phyloP scores from a whole-genome alignment of 1,139 yeast species.

The Pichia sp. region DNA sequence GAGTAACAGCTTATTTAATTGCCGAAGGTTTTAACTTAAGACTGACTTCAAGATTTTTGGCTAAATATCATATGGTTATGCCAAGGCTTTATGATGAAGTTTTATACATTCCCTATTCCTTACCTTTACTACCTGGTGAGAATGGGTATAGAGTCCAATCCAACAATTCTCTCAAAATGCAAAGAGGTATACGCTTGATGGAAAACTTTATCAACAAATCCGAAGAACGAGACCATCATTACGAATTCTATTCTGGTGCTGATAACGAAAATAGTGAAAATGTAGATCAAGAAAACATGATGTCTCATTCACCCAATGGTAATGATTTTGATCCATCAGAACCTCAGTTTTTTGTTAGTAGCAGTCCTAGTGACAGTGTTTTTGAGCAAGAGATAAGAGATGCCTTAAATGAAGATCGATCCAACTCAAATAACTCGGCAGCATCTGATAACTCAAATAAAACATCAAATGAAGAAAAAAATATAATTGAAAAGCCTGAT shows the following conservation, averaged over 20 bases:
- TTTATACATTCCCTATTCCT: conserved; percentile 77
- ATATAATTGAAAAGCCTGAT: background rate
- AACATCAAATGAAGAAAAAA: background rate
- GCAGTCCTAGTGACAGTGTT: conserved; percentile 26
- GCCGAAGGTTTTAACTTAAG: conserved; percentile 73
- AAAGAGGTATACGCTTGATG: conserved; percentile 56
- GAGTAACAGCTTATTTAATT: conserved; percentile 87
- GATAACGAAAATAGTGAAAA: conserved; percentile 21
- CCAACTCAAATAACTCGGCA: conserved; percentile 9
- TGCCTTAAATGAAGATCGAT: conserved; percentile 8
- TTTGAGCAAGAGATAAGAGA: conserved; percentile 20
- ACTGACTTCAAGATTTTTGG: conserved; percentile 56
- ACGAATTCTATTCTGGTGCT: conserved; percentile 80
- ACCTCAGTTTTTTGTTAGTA: conserved; percentile 50
- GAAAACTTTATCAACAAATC: conserved; percentile 73
- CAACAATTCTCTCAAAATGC: conserved; percentile 59
- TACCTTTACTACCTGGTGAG: conserved; percentile 82
- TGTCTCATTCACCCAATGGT: conserved; percentile 17
- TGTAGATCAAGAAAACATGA: conserved; percentile 3
- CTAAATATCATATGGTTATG: conserved; percentile 66
- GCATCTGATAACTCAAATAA: background rate
- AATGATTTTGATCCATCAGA: conserved; percentile 54
- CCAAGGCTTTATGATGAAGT: conserved; percentile 90
- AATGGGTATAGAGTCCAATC: conserved; percentile 81
- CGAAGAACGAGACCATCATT: conserved; percentile 84